These are phyloP conservation scores for Mycena floridula DNA, from an alignment of 768 basidiomycete genomes.

Conservation along the genomic window DNA sequence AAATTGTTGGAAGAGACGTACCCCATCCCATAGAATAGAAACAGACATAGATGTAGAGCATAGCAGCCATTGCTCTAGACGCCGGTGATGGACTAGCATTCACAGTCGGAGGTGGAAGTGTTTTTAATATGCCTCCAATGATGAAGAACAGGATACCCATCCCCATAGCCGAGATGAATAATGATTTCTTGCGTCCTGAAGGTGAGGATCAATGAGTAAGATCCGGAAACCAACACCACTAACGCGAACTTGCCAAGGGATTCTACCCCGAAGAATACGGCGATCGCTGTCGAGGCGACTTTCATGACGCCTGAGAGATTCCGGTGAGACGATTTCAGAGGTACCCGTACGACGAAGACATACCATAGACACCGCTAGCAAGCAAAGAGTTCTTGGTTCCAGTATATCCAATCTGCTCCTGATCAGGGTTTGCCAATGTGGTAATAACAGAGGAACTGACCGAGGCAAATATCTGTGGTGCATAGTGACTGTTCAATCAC, in stretches of 20 bases:
- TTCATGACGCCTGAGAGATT: constrained; percentile 57
- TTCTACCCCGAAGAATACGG: constrained; percentile 68
- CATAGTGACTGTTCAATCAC: constrained; percentile 48
- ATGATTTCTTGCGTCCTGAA: constrained; percentile 40
- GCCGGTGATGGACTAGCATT: constrained; percentile 24
- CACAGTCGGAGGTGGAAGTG: constrained; percentile 34
- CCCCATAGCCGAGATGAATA: constrained; percentile 49
- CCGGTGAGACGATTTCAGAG: constrained; percentile 32
- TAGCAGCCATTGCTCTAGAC: constrained; percentile 56
- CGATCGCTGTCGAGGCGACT: constrained; percentile 57
- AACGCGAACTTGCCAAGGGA: too few relatives aligned
- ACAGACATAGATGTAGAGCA: constrained; percentile 59
- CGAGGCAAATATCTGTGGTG: constrained; percentile 67
- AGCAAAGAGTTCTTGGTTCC: constrained; percentile 55
- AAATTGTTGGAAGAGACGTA: background rate
- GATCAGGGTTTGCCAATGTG: constrained; percentile 2
- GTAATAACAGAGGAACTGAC: constrained; percentile 26
- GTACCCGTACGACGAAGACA: background rate
- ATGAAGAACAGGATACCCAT: constrained; percentile 60
- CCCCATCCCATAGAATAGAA: constrained; percentile 66
- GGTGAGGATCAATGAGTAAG: too few relatives aligned
- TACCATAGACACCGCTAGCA: constrained; percentile 61
- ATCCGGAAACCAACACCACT: too few relatives aligned
- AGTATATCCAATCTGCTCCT: constrained; percentile 55
- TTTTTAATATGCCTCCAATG: constrained; percentile 59